phyloP scores from a whole-genome alignment of 2,329 filamentous ascomycete genomes.

The Fusarium sp. region DNA sequence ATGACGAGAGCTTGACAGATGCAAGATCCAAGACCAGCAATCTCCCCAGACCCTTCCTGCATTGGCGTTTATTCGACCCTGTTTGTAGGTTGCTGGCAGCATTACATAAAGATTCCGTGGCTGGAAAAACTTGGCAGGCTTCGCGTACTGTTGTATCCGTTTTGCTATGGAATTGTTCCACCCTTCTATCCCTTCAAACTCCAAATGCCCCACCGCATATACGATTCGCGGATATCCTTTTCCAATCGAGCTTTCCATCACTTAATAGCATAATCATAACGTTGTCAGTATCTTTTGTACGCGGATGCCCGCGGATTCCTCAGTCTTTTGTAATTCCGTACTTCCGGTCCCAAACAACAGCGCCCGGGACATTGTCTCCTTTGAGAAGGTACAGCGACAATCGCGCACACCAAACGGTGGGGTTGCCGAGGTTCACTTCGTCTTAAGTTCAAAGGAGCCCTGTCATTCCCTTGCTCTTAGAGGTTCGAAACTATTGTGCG shows the following conservation, averaged over 20 bases:
- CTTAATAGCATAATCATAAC: not conserved
- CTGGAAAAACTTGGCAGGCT: not conserved
- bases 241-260: conserved; percentile 22
- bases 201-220: not conserved
- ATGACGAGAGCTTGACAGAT: conserved; percentile 37
- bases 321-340: conserved; percentile 28
- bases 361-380: conserved; percentile 36
- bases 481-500: conserved; percentile 28
- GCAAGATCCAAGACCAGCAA: conserved; percentile 28
- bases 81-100: not conserved
- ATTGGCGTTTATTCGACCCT: conserved; percentile 1
- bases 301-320: not conserved
- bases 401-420: conserved; percentile 16
- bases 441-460: conserved; percentile 5
- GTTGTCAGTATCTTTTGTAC: not conserved
- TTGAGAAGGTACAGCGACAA: conserved; percentile 31
- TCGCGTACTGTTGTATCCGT: not conserved
- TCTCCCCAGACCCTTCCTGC: conserved; percentile 33
- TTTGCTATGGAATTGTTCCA: conserved; percentile 5
- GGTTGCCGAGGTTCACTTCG: conserved; percentile 32
- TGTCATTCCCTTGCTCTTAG: conserved; percentile 41
- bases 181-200: not conserved
- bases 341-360: conserved; percentile 18
- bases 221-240: not conserved
- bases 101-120: not conserved